These are phyloP conservation scores for Lablab purpureus DNA, from an alignment of 306 rosid genomes.

Conservation along the genomic window DNA sequence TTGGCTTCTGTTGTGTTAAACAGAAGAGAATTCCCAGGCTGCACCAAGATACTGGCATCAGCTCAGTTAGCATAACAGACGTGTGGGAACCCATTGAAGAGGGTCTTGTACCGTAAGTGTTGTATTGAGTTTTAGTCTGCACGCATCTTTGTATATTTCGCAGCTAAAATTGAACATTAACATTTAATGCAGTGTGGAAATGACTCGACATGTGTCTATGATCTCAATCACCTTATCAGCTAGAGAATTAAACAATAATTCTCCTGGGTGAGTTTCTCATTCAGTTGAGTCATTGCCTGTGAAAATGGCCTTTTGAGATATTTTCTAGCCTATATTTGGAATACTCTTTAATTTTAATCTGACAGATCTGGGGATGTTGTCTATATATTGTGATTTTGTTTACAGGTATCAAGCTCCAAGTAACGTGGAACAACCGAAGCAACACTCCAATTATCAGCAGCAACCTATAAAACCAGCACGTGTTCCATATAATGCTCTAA, in stretches of 20 bases:
- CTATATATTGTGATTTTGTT: constrained; percentile 30
- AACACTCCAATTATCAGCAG: constrained; percentile 75
- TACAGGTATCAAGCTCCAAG: constrained; percentile 82
- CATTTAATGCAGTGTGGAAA: constrained; percentile 85
- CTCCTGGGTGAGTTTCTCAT: constrained; percentile 81
- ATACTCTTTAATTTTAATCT: constrained; percentile 29
- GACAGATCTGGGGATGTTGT: constrained; percentile 7
- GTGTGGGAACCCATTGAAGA: constrained; percentile 99
- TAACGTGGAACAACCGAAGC: constrained; percentile 68
- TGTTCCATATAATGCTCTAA: constrained; percentile 70
- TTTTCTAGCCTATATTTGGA: constrained; percentile 1
- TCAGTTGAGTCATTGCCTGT: constrained; percentile 1
- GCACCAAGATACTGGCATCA: constrained; percentile 87
- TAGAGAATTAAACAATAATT: constrained; percentile 69
- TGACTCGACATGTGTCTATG: constrained; percentile 99
- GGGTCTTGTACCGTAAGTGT: constrained; percentile 96
- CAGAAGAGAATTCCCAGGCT: constrained; percentile 80
- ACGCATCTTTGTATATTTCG: constrained; percentile 21
- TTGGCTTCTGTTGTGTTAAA: constrained; percentile 38
- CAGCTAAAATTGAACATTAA: constrained; percentile 29
- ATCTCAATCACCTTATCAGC: constrained; percentile 85
- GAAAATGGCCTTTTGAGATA: background rate
- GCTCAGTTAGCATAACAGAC: constrained; percentile 96
- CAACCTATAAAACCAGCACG: constrained; percentile 75
- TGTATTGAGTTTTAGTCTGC: constrained; percentile 31